Conservation (phyloP, 768 basidiomycete genomes). For the Sporobolomyces phaffii region DNA sequence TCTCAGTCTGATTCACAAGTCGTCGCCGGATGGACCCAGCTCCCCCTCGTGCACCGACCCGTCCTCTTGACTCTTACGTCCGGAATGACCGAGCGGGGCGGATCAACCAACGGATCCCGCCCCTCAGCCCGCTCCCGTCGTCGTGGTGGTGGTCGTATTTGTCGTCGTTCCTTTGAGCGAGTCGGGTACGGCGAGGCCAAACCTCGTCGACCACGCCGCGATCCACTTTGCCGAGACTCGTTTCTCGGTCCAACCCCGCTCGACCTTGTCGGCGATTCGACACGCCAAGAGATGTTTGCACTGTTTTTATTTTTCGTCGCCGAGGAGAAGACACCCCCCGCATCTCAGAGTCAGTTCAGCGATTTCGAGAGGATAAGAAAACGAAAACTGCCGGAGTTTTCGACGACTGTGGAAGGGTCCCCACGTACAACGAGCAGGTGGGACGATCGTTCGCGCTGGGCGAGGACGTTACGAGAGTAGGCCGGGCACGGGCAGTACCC, state of each 20-base stretch:
- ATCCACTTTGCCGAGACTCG: slow-evolving; percentile 11
- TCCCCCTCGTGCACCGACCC: too few relatives aligned
- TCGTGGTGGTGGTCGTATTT: background rate
- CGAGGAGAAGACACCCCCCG: fast-evolving
- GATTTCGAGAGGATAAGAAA: too few relatives aligned
- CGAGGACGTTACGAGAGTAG: slow-evolving; percentile 5
- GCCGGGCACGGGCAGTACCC: slow-evolving; percentile 34
- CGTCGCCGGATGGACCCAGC: too few relatives aligned
- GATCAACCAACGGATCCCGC: background rate
- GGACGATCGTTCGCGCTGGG: background rate
- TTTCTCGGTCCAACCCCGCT: slow-evolving; percentile 11
- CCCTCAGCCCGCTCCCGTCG: background rate
- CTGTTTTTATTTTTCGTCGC: too few relatives aligned
- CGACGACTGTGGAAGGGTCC: too few relatives aligned
- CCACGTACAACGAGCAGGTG: too few relatives aligned
- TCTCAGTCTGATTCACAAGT: too few relatives aligned
- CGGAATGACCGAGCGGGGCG: too few relatives aligned
- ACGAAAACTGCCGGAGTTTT: background rate
- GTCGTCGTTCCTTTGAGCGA: background rate
- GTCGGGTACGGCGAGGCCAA: slow-evolving; percentile 10
- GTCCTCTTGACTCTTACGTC: too few relatives aligned
- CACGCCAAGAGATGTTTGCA: slow-evolving; percentile 35
- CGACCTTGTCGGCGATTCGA: slow-evolving; percentile 11
- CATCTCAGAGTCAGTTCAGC: background rate
- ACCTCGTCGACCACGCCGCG: slow-evolving; percentile 9